Percentiles rank a stretch among this genome's conserved stretches.
Conservation (phyloP, 805 yeast genomes). For the Kodamaea kaohsiungensis region DNA sequence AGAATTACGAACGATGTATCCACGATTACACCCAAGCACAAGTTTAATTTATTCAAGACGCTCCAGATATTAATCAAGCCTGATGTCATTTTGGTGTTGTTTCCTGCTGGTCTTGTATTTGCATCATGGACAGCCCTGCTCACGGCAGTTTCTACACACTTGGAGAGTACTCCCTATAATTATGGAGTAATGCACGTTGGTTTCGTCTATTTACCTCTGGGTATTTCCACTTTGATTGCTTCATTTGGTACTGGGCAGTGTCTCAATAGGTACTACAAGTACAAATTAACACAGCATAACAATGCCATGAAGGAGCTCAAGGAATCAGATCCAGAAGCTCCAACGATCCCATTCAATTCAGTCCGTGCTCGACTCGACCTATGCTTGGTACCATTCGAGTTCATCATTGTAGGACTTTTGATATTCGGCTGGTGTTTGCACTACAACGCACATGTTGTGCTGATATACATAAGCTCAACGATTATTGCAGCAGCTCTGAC, state of each 20-base stretch:
- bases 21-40: conserved; percentile 5
- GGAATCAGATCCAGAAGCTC: conserved; percentile 8
- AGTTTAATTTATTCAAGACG: conserved; percentile 22
- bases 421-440: conserved; percentile 76
- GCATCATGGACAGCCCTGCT: conserved; percentile 69
- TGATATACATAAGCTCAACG: conserved; percentile 58
- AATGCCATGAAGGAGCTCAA: conserved; percentile 7
- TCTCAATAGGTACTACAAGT: conserved; percentile 52
- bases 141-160: conserved; percentile 62
- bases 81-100: conserved; percentile 48
- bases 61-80: conserved; percentile 43
- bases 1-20: conserved; percentile 11
- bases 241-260: conserved; percentile 58
- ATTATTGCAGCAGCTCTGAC: conserved; percentile 57
- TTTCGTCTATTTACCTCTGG: conserved; percentile 71
- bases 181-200: conserved; percentile 63
- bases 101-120: conserved; percentile 64
- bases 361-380: conserved; percentile 11
- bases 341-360: no score
- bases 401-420: conserved; percentile 32
- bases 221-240: conserved; percentile 62
- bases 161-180: conserved; percentile 48
- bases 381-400: conserved; percentile 15
- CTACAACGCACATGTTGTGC: conserved; percentile 46
- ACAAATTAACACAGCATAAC: conserved; percentile 10